A percentile compares a stretch with the other conserved stretches of the same genome.
Evolutionary conservation across 192 early-diverging fungal genomes (phyloP).

Genomic region (Coemansia sp.): DNA sequence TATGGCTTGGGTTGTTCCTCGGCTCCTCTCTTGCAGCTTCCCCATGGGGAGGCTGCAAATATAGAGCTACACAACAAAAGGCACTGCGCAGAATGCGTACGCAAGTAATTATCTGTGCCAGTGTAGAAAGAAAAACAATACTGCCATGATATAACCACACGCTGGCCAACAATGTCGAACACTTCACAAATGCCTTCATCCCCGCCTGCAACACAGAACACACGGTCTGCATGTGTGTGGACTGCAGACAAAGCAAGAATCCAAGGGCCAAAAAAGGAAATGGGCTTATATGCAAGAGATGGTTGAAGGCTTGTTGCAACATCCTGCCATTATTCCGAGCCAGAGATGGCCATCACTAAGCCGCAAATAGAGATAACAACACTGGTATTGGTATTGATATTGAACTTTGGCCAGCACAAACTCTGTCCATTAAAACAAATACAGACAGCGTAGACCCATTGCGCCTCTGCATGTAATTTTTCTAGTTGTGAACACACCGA

Average conservation of each 20-base stretch:
- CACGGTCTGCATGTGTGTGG: neutral
- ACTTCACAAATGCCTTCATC: neutral
- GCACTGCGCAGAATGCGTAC: too few species aligned
- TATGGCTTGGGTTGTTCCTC: neutral
- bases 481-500: neutral
- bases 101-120: neutral
- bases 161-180: neutral
- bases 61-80: neutral
- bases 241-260: too few species aligned
- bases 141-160: neutral
- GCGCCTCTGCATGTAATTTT: too few species aligned
- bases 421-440: neutral
- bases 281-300: neutral
- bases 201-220: neutral
- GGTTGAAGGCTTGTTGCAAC: neutral
- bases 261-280: neutral
- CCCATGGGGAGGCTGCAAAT: slow-evolving; percentile 1
- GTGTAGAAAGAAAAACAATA: neutral
- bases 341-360: neutral
- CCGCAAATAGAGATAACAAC: neutral
- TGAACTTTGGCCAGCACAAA: too few species aligned
- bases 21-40: neutral
- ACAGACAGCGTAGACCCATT: neutral
- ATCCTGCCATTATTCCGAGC: neutral
- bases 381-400: too few species aligned